These are phyloP conservation scores for Angomonas ambiguus DNA, from an alignment of 208 protist species.

Conservation along the genomic window DNA sequence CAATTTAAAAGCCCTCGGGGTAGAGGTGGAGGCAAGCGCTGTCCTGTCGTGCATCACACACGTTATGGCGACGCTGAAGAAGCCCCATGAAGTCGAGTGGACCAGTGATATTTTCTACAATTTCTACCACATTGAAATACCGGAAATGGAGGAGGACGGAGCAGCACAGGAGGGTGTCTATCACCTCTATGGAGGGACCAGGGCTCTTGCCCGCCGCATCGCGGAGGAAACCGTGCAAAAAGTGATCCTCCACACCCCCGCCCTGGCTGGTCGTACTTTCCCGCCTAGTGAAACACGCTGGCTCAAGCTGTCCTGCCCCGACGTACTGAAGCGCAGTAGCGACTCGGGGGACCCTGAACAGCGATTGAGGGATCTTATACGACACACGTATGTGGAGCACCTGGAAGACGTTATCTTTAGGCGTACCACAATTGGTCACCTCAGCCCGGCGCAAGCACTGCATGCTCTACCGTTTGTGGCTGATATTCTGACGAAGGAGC, in stretches of 20 bases:
- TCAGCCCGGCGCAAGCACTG: constrained; percentile 62
- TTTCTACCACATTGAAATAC: constrained; percentile 34
- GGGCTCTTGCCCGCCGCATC: constrained; percentile 45
- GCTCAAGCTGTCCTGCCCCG: constrained; percentile 18
- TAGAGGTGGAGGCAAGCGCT: constrained; percentile 29
- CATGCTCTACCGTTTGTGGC: constrained; percentile 39
- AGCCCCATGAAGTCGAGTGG: constrained; percentile 34
- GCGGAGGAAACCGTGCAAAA: constrained; percentile 55
- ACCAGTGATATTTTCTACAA: constrained; percentile 32
- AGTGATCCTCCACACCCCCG: constrained; percentile 24
- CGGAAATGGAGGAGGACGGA: background rate
- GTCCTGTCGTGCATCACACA: constrained; percentile 64
- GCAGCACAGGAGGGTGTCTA: constrained; percentile 20
- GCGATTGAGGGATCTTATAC: constrained; percentile 24
- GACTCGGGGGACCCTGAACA: background rate
- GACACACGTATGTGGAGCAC: constrained; percentile 54
- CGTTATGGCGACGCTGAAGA: constrained; percentile 39
- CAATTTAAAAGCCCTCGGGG: constrained; percentile 36
- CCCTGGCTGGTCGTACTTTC: constrained; percentile 1
- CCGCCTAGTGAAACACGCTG: constrained; percentile 28
- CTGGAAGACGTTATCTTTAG: constrained; percentile 66
- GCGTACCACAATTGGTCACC: constrained; percentile 64
- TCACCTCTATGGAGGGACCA: constrained; percentile 67
- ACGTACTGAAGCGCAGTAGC: background rate
- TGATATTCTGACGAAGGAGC: constrained; percentile 28